These are phyloP conservation scores for Styphnolobium japonicum DNA, from an alignment of 306 rosid species.

Conservation along the genomic window DNA sequence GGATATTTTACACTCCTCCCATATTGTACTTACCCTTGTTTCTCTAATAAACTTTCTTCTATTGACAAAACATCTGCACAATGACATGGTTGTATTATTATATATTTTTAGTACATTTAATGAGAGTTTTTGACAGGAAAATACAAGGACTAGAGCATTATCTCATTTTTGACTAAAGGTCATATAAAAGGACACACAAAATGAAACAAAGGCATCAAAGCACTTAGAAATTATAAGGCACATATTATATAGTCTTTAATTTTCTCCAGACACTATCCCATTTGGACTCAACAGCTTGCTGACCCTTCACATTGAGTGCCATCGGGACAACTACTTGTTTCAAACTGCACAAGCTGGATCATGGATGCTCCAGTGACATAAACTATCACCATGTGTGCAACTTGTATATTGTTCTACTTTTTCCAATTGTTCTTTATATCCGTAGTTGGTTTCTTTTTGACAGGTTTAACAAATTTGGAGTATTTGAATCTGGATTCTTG, in stretches of 20 bases:
- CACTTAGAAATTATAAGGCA: neutral
- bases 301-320: neutral
- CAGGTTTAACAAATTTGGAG: constrained; percentile 79
- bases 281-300: neutral
- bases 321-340: neutral
- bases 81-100: neutral
- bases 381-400: neutral
- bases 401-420: constrained; percentile 16
- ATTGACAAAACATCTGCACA: neutral
- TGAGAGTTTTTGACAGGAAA: neutral
- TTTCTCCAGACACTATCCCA: neutral
- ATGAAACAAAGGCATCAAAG: neutral
- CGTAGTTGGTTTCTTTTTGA: constrained; percentile 18
- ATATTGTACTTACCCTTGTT: neutral
- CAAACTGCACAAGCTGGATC: neutral
- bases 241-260: neutral
- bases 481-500: constrained; percentile 95
- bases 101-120: neutral
- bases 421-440: neutral
- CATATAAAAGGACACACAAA: neutral
- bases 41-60: neutral
- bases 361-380: neutral
- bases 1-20: neutral
- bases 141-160: neutral
- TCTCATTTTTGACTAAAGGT: neutral